Percentiles rank a stretch among this genome's conserved stretches.
Conservation (phyloP, 2,329 filamentous ascomycete species). For the Alternaria novae-zelandiae region DNA sequence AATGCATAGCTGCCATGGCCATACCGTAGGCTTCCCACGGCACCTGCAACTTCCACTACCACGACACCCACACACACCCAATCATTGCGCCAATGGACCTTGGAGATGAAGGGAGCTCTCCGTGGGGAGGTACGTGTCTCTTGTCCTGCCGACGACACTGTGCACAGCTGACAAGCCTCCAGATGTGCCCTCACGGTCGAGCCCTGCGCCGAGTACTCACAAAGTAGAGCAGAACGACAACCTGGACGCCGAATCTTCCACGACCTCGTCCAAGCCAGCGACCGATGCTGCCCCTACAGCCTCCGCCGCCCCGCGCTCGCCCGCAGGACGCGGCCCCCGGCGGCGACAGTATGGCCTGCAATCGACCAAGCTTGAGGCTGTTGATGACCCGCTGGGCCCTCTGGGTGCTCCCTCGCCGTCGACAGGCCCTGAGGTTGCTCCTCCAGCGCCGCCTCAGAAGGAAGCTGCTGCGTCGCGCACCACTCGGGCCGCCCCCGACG, state of each 20-base stretch:
- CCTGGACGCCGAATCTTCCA: slow-evolving; percentile 34
- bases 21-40: background rate
- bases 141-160: background rate
- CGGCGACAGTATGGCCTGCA: slow-evolving; percentile 72
- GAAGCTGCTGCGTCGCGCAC: slow-evolving; percentile 60
- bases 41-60: slow-evolving; percentile 9
- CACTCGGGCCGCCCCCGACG: slow-evolving; percentile 59
- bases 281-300: slow-evolving; percentile 42
- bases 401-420: slow-evolving; percentile 70
- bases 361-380: slow-evolving; percentile 77
- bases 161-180: slow-evolving; percentile 23
- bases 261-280: slow-evolving; percentile 23
- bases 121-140: slow-evolving; percentile 49
- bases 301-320: slow-evolving; percentile 54
- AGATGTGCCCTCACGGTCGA: slow-evolving; percentile 57
- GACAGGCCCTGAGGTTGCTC: slow-evolving; percentile 63
- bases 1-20: background rate
- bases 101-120: slow-evolving; percentile 51
- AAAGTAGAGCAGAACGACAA: slow-evolving; percentile 46
- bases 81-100: slow-evolving; percentile 47
- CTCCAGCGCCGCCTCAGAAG: slow-evolving; percentile 70
- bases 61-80: slow-evolving; percentile 16
- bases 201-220: slow-evolving; percentile 49
- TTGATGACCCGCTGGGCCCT: slow-evolving; percentile 77
- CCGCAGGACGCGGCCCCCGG: slow-evolving; percentile 58